Evolutionary conservation across 306 rosid genomes (phyloP), one percentile per base, ranked within the genome.

Genomic region (Quercus berberidifolia): DNA sequence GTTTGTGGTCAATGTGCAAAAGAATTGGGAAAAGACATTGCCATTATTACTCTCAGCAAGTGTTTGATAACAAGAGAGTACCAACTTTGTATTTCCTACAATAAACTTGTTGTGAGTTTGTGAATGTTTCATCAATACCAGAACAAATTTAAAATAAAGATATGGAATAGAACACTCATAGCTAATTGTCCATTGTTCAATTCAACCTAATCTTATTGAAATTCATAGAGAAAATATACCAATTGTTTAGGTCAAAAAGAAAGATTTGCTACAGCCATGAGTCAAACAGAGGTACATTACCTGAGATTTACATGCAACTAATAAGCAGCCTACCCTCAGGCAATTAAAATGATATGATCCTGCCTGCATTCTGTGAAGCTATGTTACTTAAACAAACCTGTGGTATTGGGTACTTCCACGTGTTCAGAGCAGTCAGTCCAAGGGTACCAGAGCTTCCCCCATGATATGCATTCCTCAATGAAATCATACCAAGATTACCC

Each of bases 401-500:
- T 38, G 97, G 97, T 72, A 92, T 87, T 62, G 97, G 90, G 83
- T 94, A 92, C 82, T 94, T 94, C 98, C 97, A 92, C 0, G 97
- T 87, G 86, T 85, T 92, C 74, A 94, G 79, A 56, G 97, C 97
- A 3, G 97, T 94, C 67, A 92, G 79, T 67, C 92, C 97, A 74
- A 92, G 75, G 15, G 98, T 94, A 75, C 76, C 67, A 54, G 97
- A 85, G 81, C 97, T 94, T 41, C 98, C 98, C 14, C 97, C 98
- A 85, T 92, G 98, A 86, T 94, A 92, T 30, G 91, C 97, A 85
- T 94, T 94, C 83, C 98, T 89, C 84, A 94, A 55, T 11, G 97
- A 89, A 84, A 94, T 87, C 97, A 94, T 92, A 62, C 90, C 97
- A 31, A 92, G 91, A 85, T 80, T 91, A 60, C 97, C 94, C 18